A percentile compares a stretch with the other conserved stretches of the same genome.
These are phyloP conservation scores for Dioscorea cayenensis DNA, from an alignment of 116 monocot species.

Conservation along the genomic window DNA sequence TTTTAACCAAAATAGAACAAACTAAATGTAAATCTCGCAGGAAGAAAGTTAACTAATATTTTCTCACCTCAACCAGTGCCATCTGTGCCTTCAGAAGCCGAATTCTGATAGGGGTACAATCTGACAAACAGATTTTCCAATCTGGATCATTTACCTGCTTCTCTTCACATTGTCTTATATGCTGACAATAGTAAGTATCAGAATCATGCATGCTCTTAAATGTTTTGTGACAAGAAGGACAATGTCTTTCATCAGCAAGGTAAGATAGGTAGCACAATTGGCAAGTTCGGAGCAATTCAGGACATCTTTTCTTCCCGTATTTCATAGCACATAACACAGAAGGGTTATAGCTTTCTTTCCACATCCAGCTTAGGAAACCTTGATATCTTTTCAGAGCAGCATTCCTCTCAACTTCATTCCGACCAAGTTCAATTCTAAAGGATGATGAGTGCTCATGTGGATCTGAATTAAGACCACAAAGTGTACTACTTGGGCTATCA, in stretches of 20 bases:
- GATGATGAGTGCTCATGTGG: constrained; percentile 37
- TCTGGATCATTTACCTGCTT: constrained; percentile 40
- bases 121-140: constrained; percentile 32
- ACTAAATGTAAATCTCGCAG: background rate
- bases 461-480: constrained; percentile 36
- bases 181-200: constrained; percentile 47
- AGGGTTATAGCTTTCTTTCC: constrained; percentile 56
- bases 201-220: constrained; percentile 38
- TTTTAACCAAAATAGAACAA: background rate
- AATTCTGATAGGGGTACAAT: constrained; percentile 43
- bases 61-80: constrained; percentile 57
- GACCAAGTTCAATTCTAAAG: constrained; percentile 66
- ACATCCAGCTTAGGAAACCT: constrained; percentile 61
- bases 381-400: constrained; percentile 56
- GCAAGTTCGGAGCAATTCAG: constrained; percentile 53
- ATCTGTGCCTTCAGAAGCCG: constrained; percentile 63
- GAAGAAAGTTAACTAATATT: background rate
- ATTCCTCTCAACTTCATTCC: constrained; percentile 47
- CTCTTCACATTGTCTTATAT: constrained; percentile 52
- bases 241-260: constrained; percentile 69
- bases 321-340: constrained; percentile 51
- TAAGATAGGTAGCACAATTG: constrained; percentile 49
- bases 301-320: constrained; percentile 72
- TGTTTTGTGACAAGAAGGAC: constrained; percentile 65
- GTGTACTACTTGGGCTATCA: constrained; percentile 58